These are phyloP conservation scores for Tilletia indica DNA, from an alignment of 1,284 basidiomycete species.

Conservation along the genomic window DNA sequence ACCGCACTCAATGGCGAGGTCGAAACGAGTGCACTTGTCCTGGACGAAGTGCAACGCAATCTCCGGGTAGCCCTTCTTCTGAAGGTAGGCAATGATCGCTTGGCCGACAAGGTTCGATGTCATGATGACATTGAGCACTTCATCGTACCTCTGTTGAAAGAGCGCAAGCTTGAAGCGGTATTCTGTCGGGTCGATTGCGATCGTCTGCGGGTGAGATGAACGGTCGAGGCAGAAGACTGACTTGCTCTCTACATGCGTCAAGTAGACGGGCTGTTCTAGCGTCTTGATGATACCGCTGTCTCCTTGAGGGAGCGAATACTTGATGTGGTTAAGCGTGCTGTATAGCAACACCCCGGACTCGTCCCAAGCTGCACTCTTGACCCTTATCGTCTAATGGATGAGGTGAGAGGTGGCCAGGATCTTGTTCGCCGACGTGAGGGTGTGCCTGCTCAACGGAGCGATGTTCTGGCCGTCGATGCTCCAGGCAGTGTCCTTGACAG, in stretches of 20 bases:
- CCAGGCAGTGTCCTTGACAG: conserved; percentile 99
- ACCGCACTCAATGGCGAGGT: conserved; percentile 96
- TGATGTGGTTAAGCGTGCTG: conserved; percentile 98
- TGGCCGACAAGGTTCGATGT: conserved; percentile 94
- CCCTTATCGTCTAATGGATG: conserved; percentile 97
- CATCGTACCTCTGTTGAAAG: conserved; percentile 90
- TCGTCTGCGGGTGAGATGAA: conserved; percentile 84
- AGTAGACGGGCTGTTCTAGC: conserved; percentile 97
- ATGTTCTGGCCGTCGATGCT: conserved; percentile 83
- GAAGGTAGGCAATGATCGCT: conserved; percentile 97
- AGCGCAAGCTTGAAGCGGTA: conserved; percentile 98
- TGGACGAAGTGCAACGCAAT: conserved; percentile 98
- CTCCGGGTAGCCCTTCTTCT: conserved; percentile 98
- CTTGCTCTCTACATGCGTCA: conserved; percentile 94
- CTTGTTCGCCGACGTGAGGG: conserved; percentile 96
- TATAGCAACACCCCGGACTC: too few relatives aligned
- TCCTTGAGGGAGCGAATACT: conserved; percentile 93
- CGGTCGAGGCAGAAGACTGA: conserved; percentile 93
- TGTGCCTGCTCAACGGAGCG: conserved; percentile 95
- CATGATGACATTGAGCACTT: conserved; percentile 94
- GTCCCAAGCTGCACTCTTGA: too few relatives aligned
- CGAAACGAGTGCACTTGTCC: conserved; percentile 95
- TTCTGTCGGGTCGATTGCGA: too few relatives aligned
- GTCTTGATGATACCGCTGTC: conserved; percentile 99
- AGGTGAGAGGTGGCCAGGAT: conserved; percentile 82